Evolutionary conservation across 306 rosid genomes (phyloP).

Genomic region (Lathyrus aphaca): DNA sequence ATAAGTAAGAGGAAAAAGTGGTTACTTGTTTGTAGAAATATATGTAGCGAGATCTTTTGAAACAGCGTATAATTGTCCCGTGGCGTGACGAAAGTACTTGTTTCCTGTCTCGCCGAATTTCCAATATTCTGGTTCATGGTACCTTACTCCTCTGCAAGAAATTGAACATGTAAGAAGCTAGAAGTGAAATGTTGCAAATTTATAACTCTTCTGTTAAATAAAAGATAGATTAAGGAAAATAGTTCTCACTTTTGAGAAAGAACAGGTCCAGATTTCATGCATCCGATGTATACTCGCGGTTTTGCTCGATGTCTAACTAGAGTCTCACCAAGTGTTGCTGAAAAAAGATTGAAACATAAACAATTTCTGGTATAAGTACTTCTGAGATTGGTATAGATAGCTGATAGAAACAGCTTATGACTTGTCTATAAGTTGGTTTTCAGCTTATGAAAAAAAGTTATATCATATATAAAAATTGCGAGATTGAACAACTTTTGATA

Average conservation of each 20-base stretch:
- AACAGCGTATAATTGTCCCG: slow-evolving; percentile 93
- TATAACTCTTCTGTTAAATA: not conserved
- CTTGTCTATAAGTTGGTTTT: not conserved
- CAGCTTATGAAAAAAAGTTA: too few relatives aligned
- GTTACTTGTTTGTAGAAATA: slow-evolving; percentile 86
- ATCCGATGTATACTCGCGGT: slow-evolving; percentile 82
- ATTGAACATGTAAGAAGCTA: slow-evolving; percentile 42
- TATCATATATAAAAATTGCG: too few relatives aligned
- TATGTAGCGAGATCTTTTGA: slow-evolving; percentile 91
- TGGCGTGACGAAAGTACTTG: slow-evolving; percentile 98
- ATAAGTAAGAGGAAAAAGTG: slow-evolving; percentile 16
- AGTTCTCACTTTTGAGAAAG: slow-evolving; percentile 77
- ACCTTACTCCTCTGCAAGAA: slow-evolving; percentile 85
- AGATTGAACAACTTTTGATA: slow-evolving; percentile 38
- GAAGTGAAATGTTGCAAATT: slow-evolving; percentile 24
- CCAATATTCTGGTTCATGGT: slow-evolving; percentile 98
- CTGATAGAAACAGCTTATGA: not conserved
- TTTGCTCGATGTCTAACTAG: slow-evolving; percentile 80
- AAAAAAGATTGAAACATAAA: slow-evolving; percentile 42
- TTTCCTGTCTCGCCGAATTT: slow-evolving; percentile 96
- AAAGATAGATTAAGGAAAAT: slow-evolving; percentile 5
- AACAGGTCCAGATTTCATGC: slow-evolving; percentile 99
- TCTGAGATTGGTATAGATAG: not conserved
- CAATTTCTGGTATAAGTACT: not conserved
- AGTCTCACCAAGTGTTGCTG: slow-evolving; percentile 94